phyloP scores from a whole-genome alignment of 768 basidiomycete species.

The Tremella yokohamensis region DNA sequence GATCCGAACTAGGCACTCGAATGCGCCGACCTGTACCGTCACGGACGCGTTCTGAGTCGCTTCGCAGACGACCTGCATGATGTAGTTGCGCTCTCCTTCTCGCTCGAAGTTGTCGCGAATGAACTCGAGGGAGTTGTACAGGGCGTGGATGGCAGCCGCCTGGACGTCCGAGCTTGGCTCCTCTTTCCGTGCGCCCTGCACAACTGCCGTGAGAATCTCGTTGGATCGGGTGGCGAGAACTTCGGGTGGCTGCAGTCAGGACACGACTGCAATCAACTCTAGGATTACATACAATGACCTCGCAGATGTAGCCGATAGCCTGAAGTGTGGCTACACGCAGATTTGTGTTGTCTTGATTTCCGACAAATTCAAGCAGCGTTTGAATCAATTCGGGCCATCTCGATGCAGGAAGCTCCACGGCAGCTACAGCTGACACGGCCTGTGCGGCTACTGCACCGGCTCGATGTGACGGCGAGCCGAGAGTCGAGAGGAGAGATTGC shows the following conservation, averaged over 20 bases:
- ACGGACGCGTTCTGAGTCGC: constrained; percentile 82
- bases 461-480: constrained; percentile 67
- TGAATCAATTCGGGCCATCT: constrained; percentile 91
- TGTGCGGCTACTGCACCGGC: constrained; percentile 87
- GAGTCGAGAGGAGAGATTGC: constrained; percentile 74
- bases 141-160: constrained; percentile 81
- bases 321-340: constrained; percentile 75
- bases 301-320: constrained; percentile 96
- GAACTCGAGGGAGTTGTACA: constrained; percentile 94
- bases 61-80: constrained; percentile 99
- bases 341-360: constrained; percentile 66
- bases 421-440: constrained; percentile 88
- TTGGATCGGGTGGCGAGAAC: constrained; percentile 84
- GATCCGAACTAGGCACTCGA: constrained; percentile 90
- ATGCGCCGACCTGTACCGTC: constrained; percentile 88
- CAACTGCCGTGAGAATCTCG: constrained; percentile 96
- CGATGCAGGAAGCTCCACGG: constrained; percentile 80
- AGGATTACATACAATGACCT: constrained; percentile 74
- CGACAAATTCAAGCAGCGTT: constrained; percentile 79
- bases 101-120: constrained; percentile 96
- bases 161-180: constrained; percentile 89
- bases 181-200: constrained; percentile 95
- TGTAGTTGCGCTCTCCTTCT: constrained; percentile 99
- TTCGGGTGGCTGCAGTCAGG: constrained; percentile 58
- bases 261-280: constrained; percentile 7